Conservation (phyloP, 345 rosid genomes). For the Syzygium jambos region DNA sequence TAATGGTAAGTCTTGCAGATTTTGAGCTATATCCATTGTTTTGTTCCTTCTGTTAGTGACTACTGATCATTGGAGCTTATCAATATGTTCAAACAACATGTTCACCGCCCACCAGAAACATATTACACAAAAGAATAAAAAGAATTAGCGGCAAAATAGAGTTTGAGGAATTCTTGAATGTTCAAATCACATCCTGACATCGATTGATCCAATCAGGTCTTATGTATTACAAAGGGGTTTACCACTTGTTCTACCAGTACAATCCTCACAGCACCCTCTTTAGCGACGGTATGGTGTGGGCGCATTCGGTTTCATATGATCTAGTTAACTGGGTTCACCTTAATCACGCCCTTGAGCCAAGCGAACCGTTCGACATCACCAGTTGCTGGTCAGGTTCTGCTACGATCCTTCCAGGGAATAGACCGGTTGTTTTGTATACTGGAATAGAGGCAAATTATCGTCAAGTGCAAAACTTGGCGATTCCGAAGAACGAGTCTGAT, state of each 20-base stretch:
- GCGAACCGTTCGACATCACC: constrained; percentile 42
- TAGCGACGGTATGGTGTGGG: constrained; percentile 41
- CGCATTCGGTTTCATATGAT: constrained; percentile 62
- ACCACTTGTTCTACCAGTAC: constrained; percentile 59
- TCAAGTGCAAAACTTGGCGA: constrained; percentile 60
- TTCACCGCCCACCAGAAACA: neutral
- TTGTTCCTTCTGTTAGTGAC: neutral
- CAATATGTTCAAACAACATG: neutral
- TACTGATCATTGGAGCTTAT: neutral
- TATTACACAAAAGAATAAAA: neutral
- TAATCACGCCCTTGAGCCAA: constrained; percentile 39
- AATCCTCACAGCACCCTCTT: constrained; percentile 51
- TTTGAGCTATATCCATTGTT: neutral
- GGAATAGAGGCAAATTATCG: constrained; percentile 26
- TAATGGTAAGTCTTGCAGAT: constrained; percentile 25
- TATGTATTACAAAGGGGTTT: constrained; percentile 63
- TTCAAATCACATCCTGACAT: neutral
- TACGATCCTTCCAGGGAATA: constrained; percentile 47
- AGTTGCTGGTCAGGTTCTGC: constrained; percentile 73
- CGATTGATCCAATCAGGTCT: constrained; percentile 36
- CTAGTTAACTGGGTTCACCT: constrained; percentile 64
- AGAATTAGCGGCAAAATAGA: neutral
- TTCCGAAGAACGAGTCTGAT: constrained; percentile 42
- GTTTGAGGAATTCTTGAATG: neutral
- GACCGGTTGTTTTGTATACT: constrained; percentile 53